Conservation (phyloP, 1,284 basidiomycete species). For the Hemileia vastatrix region DNA sequence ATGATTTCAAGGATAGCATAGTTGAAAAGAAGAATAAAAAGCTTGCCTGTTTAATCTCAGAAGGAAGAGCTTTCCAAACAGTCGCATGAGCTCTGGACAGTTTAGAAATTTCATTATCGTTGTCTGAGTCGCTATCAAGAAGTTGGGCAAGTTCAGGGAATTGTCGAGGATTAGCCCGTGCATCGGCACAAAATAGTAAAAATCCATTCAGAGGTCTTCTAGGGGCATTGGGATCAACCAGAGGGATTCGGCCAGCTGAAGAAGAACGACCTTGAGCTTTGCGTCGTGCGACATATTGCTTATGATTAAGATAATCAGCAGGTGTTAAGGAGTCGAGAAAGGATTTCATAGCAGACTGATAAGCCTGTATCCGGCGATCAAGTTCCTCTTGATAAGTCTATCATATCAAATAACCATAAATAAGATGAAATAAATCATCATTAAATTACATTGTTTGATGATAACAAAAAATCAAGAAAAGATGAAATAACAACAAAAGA, state of each 20-base stretch:
- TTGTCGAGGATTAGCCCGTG: slow-evolving; percentile 14
- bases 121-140: background rate
- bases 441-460: background rate
- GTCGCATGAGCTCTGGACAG: too few relatives aligned
- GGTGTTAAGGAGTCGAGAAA: slow-evolving; percentile 21
- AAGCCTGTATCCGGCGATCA: slow-evolving; percentile 7
- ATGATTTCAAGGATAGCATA: too few relatives aligned
- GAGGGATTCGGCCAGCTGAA: slow-evolving; percentile 7
- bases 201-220: slow-evolving; percentile 19
- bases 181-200: slow-evolving; percentile 14
- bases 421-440: background rate
- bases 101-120: too few relatives aligned
- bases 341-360: slow-evolving; percentile 13
- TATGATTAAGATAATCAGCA: slow-evolving; percentile 17
- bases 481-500: background rate
- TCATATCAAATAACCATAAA: background rate
- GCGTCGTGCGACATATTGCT: slow-evolving; percentile 13
- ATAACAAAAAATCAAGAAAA: background rate
- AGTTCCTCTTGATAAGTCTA: slow-evolving; percentile 9
- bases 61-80: too few relatives aligned
- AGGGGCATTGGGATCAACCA: slow-evolving; percentile 17
- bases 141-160: slow-evolving; percentile 5
- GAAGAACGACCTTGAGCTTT: slow-evolving; percentile 10
- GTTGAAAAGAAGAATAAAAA: too few relatives aligned
- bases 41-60: too few relatives aligned